Evolutionary conservation across 148 eudicot species (phyloP).

Genomic region (Rhododendron ferrugineum): DNA sequence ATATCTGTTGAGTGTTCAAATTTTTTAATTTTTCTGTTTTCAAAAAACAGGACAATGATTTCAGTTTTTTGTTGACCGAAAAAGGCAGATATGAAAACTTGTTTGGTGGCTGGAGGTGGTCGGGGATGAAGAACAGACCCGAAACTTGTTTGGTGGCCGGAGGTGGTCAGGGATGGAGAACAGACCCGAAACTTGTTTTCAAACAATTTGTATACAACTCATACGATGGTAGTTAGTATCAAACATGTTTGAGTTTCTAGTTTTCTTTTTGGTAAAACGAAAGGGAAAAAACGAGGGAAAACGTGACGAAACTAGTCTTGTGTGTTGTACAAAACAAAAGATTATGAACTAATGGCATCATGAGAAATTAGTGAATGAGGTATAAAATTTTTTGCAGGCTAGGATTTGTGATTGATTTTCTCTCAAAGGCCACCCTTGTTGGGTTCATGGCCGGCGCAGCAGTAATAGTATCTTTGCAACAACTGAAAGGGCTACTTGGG

Average conservation of each 20-base stretch:
- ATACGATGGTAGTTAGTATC: no score
- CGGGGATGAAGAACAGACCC: not conserved
- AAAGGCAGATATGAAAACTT: not conserved
- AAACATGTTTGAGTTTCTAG: not conserved
- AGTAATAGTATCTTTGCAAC: constrained; percentile 81
- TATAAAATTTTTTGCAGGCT: constrained; percentile 40
- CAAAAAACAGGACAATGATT: not conserved
- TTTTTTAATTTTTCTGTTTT: no score
- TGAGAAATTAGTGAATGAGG: not conserved
- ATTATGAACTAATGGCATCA: not conserved
- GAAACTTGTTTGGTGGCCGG: not conserved
- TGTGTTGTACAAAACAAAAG: not conserved
- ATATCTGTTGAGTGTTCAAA: no score
- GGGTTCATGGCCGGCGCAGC: constrained; percentile 99
- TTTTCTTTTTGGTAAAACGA: not conserved
- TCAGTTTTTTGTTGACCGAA: not conserved
- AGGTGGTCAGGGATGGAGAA: not conserved
- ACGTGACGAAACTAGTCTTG: not conserved
- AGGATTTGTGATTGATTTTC: constrained; percentile 88
- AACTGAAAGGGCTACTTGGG: constrained; percentile 88
- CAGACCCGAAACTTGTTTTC: not conserved
- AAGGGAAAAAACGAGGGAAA: not conserved
- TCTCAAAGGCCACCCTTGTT: constrained; percentile 83
- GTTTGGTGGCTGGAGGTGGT: not conserved
- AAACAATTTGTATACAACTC: not conserved